These are phyloP conservation scores for Xylariaceae sp. DNA, from an alignment of 2,329 filamentous ascomycete species.

Conservation along the genomic window DNA sequence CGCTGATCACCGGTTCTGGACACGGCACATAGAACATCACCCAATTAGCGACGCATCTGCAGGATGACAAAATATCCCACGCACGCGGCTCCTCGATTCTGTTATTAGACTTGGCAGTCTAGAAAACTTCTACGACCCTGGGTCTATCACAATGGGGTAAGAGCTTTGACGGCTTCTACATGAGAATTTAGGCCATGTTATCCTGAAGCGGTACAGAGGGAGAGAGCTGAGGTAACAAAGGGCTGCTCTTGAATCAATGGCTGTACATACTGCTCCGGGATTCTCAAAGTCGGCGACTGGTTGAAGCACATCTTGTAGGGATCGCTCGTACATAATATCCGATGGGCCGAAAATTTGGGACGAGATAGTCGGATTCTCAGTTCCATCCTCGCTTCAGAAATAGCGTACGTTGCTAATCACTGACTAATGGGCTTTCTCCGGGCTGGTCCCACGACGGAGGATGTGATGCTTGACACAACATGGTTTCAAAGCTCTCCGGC, in stretches of 20 bases:
- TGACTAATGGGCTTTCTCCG: conserved; percentile 16
- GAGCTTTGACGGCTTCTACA: neutral
- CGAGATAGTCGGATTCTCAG: conserved; percentile 1
- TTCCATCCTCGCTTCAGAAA: conserved; percentile 2
- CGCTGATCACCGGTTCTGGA: conserved; percentile 18
- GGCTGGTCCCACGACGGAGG: neutral
- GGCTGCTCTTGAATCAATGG: too few relatives aligned
- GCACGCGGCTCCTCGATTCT: conserved; percentile 17
- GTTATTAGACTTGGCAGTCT: conserved; percentile 8
- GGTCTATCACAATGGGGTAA: neutral
- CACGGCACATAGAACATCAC: conserved; percentile 18
- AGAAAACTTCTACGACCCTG: conserved; percentile 5
- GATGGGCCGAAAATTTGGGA: conserved; percentile 14
- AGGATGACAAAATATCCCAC: conserved; percentile 22
- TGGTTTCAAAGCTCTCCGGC: conserved; percentile 6
- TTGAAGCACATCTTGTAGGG: neutral
- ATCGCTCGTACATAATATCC: conserved; percentile 4
- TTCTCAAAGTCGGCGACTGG: neutral
- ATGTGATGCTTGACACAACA: neutral
- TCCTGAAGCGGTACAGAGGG: neutral
- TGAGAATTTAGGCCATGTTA: too few relatives aligned
- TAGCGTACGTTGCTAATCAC: conserved; percentile 20
- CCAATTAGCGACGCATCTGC: conserved; percentile 18
- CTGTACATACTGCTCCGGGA: neutral
- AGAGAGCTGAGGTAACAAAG: too few relatives aligned